phyloP scores from a whole-genome alignment of 2,329 filamentous ascomycete genomes.

The Coniochaeta ligniaria region DNA sequence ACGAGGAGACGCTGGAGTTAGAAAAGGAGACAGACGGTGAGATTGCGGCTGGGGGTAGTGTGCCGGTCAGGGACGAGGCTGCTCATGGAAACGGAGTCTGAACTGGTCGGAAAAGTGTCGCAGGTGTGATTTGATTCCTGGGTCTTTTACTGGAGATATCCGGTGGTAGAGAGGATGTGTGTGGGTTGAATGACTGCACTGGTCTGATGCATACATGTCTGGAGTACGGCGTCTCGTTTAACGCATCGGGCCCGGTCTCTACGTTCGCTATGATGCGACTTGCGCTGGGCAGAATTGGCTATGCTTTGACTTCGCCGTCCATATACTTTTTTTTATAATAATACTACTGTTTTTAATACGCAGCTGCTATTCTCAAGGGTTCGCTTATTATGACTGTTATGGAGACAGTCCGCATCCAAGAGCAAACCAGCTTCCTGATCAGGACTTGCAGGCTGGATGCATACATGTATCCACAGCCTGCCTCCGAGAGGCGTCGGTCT shows the following conservation, averaged over 20 bases:
- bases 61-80: conserved; percentile 23
- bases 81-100: conserved; percentile 3
- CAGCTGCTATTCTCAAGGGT: not conserved
- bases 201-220: not conserved
- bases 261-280: not conserved
- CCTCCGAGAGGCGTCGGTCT: too few relatives aligned
- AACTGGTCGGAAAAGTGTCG: not conserved
- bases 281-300: not conserved
- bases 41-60: not conserved
- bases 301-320: not conserved
- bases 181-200: not conserved
- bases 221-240: not conserved
- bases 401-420: too few relatives aligned
- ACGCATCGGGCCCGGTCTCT: not conserved
- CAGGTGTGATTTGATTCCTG: not conserved
- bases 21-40: not conserved
- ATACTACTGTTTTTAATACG: not conserved
- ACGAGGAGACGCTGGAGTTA: not conserved
- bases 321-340: not conserved
- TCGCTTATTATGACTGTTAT: too few relatives aligned
- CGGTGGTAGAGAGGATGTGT: not conserved
- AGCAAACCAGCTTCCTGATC: not conserved
- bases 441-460: too few relatives aligned
- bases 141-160: not conserved
- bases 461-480: too few relatives aligned